Conservation (phyloP, 139 green algal species). For the Micractinium conductrix region DNA sequence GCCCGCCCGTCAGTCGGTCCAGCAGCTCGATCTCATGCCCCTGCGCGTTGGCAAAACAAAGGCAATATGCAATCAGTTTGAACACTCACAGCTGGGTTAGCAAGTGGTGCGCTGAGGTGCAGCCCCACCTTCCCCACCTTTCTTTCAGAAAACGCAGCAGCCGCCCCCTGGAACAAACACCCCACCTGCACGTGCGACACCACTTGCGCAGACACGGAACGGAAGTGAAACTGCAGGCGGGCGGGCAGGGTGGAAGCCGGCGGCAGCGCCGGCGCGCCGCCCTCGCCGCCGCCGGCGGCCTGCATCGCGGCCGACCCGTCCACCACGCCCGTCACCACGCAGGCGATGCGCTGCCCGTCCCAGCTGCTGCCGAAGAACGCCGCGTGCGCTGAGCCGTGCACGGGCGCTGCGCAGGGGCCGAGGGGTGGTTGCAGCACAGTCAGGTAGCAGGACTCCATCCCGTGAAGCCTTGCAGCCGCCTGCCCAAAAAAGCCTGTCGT, state of each 20-base stretch:
- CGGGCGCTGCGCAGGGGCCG: neutral
- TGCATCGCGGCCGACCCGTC: neutral
- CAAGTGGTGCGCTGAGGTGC: no score
- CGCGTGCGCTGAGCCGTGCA: conserved; percentile 36
- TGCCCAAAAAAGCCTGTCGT: no score
- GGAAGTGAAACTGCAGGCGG: conserved; percentile 45
- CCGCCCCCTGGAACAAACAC: no score
- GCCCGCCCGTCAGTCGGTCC: conserved; percentile 39
- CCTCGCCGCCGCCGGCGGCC: neutral
- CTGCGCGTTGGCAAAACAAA: neutral
- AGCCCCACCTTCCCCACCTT: no score
- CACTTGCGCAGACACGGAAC: conserved; percentile 36
- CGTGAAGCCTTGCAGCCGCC: neutral
- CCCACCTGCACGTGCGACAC: conserved; percentile 31
- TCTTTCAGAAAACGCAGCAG: no score
- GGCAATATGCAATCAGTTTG: no score
- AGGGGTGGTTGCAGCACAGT: neutral
- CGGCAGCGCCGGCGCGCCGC: neutral
- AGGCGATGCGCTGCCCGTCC: conserved; percentile 41
- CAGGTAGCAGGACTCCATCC: no score
- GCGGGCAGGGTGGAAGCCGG: neutral
- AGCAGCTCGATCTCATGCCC: conserved; percentile 48
- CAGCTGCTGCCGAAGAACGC: conserved; percentile 43
- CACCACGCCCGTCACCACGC: conserved; percentile 35
- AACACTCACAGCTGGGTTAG: no score